These are phyloP conservation scores for Coemansia sp. DNA, from an alignment of 192 early-diverging fungal genomes.

Conservation along the genomic window DNA sequence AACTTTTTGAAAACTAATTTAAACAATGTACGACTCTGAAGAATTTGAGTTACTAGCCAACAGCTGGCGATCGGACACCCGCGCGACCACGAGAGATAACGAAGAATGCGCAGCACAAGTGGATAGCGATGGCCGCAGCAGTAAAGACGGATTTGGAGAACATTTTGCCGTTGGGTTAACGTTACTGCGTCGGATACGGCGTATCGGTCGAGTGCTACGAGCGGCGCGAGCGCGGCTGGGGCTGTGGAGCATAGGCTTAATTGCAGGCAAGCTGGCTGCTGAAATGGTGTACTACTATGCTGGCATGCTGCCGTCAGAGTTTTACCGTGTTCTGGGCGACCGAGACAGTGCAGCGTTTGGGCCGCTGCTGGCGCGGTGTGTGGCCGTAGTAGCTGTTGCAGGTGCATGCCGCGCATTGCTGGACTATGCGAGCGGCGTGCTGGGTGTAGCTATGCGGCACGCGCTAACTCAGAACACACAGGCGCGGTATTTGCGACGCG, in stretches of 20 bases:
- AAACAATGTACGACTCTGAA: background rate
- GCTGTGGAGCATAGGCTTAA: slow-evolving; percentile 20
- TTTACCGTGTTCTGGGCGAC: slow-evolving; percentile 69
- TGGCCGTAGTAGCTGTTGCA: slow-evolving; percentile 57
- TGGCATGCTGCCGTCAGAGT: slow-evolving; percentile 68
- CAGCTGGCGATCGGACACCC: background rate
- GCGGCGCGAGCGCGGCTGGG: slow-evolving; percentile 20
- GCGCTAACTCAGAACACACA: slow-evolving; percentile 66
- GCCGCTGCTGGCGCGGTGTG: slow-evolving; percentile 54
- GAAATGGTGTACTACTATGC: slow-evolving; percentile 61
- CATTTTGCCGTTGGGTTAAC: slow-evolving; percentile 33
- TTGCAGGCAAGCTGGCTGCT: slow-evolving; percentile 27
- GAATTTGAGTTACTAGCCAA: slow-evolving; percentile 2
- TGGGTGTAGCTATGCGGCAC: slow-evolving; percentile 62
- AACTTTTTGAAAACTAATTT: background rate
- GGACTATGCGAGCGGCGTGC: slow-evolving; percentile 59
- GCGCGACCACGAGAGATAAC: background rate
- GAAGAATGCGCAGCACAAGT: slow-evolving; percentile 5
- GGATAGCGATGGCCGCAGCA: background rate
- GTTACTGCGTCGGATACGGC: slow-evolving; percentile 25
- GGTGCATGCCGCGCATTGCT: slow-evolving; percentile 61
- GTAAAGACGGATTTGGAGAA: background rate
- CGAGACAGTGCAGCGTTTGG: slow-evolving; percentile 62
- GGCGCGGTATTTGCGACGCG: slow-evolving; percentile 58
- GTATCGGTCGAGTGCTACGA: slow-evolving; percentile 18